Evolutionary conservation across 129 eudicot species (phyloP), one percentile per base, ranked within the genome.

Genomic region (Flaveria sonorensis): DNA sequence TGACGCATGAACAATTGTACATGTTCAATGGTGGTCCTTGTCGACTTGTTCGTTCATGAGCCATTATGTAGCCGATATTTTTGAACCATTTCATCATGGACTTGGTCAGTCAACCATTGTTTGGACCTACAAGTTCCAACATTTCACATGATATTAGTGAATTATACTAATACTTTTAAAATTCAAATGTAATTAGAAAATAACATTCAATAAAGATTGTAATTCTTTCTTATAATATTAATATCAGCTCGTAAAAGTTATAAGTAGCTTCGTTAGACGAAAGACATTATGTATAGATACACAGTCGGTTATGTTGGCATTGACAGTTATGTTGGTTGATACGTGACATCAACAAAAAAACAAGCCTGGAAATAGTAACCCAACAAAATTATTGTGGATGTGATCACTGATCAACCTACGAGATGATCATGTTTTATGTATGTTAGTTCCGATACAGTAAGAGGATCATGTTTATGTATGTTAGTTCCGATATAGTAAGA

Each of bases 11-110:
- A 12, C 20, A 62, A 75, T 63, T 63, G 72, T 48, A 46, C 50
- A 2, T 46, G 4, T 6, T n/a, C 26, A 47, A 18, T n/a, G n/a
- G 57, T 46, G 21, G 32, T 56, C 28, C 30, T 20, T 56, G 79
- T 46, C 47, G 20, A 28, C 52, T 47, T 57, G 56, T 48, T 67
- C 43, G 56, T 48, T 67, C 43, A 67, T 13, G 67, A 51, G 53
- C 26, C 52, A 70, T 30, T 62, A 46, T 59, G 16, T 62, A 72
- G 82, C 77, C 77, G 66, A 79, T 71, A 71, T 71, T 30, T 79
- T 30, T 71, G 77, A 79, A 79, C 56, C 45, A 32, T 21, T 57
- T 48, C 50, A 28, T 48, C n/a, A 51, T 79, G 65, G 77, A 79
- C 83, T 61, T 62, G 26, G 77, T 71, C 72, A 61, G 72, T 61